Percentiles rank a stretch among this genome's conserved stretches.
phyloP scores from a whole-genome alignment of 345 rosid genomes.

The Pugionium dolabratum region DNA sequence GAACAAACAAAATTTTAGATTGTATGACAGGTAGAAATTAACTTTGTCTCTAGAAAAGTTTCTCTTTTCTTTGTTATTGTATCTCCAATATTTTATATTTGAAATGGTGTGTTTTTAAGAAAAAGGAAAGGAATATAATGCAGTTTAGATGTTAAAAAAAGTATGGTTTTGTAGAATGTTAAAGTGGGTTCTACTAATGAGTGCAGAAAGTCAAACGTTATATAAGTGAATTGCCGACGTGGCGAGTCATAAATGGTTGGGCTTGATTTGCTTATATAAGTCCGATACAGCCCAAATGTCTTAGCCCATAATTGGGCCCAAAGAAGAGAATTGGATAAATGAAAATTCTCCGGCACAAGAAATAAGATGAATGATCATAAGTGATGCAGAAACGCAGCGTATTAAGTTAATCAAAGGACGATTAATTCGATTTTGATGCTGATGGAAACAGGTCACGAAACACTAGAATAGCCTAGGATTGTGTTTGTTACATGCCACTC shows the following conservation, averaged over 20 bases:
- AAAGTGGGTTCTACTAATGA: too few relatives aligned
- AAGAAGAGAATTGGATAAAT: background rate
- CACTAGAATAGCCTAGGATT: background rate
- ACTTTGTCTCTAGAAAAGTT: too few relatives aligned
- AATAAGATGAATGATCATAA: background rate
- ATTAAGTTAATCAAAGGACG: background rate
- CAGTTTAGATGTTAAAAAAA: too few relatives aligned
- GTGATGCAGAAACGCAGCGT: constrained; percentile 1
- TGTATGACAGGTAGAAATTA: too few relatives aligned
- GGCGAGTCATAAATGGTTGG: constrained; percentile 9
- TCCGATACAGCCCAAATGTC: background rate
- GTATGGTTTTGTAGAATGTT: too few relatives aligned
- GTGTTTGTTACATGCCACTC: background rate
- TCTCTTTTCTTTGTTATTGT: too few relatives aligned
- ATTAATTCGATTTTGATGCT: background rate
- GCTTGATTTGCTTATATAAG: constrained; percentile 1
- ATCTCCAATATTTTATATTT: too few relatives aligned
- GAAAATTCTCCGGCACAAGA: background rate
- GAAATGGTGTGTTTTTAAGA: too few relatives aligned
- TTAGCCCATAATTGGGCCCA: constrained; percentile 15
- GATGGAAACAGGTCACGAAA: constrained; percentile 16
- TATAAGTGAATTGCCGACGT: background rate
- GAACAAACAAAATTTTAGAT: too few relatives aligned
- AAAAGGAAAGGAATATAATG: too few relatives aligned
- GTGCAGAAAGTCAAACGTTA: too few relatives aligned